Base-by-base conservation (phyloP, 2,329 filamentous ascomycete genomes). In the Macrophomina pseudophaseolina region DNA sequence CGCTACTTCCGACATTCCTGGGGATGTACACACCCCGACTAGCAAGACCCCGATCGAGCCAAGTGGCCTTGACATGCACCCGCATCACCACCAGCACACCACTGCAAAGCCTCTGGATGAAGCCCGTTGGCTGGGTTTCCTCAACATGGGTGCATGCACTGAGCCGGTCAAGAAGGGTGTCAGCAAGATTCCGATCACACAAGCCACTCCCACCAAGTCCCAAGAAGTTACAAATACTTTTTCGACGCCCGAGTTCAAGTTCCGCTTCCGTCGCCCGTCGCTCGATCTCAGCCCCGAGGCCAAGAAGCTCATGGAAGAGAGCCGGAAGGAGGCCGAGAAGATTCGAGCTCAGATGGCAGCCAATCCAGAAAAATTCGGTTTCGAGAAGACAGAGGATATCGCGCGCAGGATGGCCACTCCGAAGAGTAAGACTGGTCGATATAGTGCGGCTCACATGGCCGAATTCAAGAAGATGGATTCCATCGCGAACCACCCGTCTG, bases 381-480 rank as follows among this genome's bases (percentile, higher is more conserved):
- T 76, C 64, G 74, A 73, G 40, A 76, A 79, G 2, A 83, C 84
- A 32, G 74, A 80, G 35, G 72, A 74, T 1, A 73, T 81, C 44
- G 80, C 80, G 9, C 90, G 94, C 70, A 92, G 89, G 78, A 91
- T 97, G 74, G 94, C 91, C 6, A 88, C 88, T 71, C 88, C 94
- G 12, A 96, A 90, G 80, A 89, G 92, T 71, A 94, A 90, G 76
- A 86, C 88, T 60, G 83, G 89, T 58, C 90, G 94, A 53, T 98
- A 90, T 80, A 97, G 92, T 75, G 90, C 93, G 69, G 89, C 87
- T 44, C 94, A 98, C 76, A 91, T 92, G 87, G 88, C 90, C 59
- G 87, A 94, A 74, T 97, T 98, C 81, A 92, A 92, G 80, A 98
- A 97, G 83, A 97, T 98, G 94, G 93, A 97, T 76, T 97, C 94